Conservation (phyloP, 805 yeast species). For the Isabelozyma heimii region DNA sequence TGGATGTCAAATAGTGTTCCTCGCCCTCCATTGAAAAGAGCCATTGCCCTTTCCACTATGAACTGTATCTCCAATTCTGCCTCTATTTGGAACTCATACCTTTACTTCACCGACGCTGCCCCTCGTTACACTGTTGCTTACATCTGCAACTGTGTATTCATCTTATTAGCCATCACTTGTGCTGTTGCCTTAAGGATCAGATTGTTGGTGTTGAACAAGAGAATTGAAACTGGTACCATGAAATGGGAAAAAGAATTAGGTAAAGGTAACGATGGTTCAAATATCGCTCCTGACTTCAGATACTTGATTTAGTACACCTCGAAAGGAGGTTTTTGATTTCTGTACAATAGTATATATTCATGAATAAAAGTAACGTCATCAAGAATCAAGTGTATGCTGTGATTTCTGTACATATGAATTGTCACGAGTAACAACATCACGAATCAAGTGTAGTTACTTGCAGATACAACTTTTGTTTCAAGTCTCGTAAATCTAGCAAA, state of each 20-base stretch:
- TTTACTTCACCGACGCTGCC: constrained; percentile 43
- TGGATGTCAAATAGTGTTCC: constrained; percentile 59
- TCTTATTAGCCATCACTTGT: constrained; percentile 35
- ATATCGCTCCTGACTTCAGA: constrained; percentile 43
- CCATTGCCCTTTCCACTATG: constrained; percentile 55
- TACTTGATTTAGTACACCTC: constrained; percentile 24
- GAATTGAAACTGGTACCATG: constrained; percentile 45
- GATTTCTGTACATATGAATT: background rate
- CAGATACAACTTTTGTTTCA: constrained; percentile 68
- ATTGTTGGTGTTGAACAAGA: constrained; percentile 36
- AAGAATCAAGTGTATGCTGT: constrained; percentile 15
- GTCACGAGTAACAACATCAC: background rate
- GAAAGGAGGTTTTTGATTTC: background rate
- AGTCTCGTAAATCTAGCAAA: constrained; percentile 63
- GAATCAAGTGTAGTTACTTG: constrained; percentile 55
- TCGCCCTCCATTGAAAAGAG: constrained; percentile 58
- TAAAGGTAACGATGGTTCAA: constrained; percentile 41
- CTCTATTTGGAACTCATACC: constrained; percentile 54
- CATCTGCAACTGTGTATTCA: constrained; percentile 47
- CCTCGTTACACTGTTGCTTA: constrained; percentile 50
- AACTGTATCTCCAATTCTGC: constrained; percentile 57
- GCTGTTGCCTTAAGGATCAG: constrained; percentile 40
- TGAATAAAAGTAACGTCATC: background rate
- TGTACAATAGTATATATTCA: background rate
- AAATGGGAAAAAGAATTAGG: constrained; percentile 50